A percentile compares a stretch with the other conserved stretches of the same genome.
These are phyloP conservation scores for Triticum urartu DNA, from an alignment of 176 grass and related monocot species.

Conservation along the genomic window DNA sequence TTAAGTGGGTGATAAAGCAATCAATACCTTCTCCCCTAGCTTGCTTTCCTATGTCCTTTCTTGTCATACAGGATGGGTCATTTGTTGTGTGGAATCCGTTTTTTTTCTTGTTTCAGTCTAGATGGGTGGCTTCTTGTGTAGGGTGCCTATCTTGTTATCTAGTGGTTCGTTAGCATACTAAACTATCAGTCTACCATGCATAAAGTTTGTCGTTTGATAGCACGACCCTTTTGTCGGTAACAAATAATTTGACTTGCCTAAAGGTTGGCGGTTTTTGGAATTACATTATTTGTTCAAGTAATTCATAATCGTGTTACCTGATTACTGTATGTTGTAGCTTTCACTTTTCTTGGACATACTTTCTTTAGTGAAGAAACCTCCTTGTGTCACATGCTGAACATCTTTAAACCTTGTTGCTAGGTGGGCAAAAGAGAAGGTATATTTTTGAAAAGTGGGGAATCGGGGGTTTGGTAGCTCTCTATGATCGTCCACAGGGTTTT, in stretches of 20 bases:
- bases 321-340: background rate
- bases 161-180: background rate
- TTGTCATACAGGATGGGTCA: slow-evolving; percentile 17
- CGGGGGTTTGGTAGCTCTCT: too few relatives aligned
- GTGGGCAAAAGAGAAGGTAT: background rate
- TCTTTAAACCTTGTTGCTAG: background rate
- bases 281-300: background rate
- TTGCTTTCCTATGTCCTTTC: slow-evolving; percentile 22
- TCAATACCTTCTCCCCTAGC: background rate
- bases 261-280: background rate
- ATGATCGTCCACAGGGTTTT: too few relatives aligned
- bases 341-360: background rate
- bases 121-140: background rate
- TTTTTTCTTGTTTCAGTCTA: slow-evolving; percentile 5
- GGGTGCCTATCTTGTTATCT: slow-evolving; percentile 20
- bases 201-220: slow-evolving; percentile 11
- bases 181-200: background rate
- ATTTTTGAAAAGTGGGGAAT: background rate
- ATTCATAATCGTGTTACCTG: background rate
- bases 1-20: background rate
- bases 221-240: background rate
- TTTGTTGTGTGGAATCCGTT: slow-evolving; percentile 2
- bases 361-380: background rate
- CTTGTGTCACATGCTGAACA: slow-evolving; percentile 3
- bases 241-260: background rate